These are phyloP conservation scores for Penicillium cataractarum DNA, from an alignment of 495 filamentous ascomycete species.

Conservation along the genomic window DNA sequence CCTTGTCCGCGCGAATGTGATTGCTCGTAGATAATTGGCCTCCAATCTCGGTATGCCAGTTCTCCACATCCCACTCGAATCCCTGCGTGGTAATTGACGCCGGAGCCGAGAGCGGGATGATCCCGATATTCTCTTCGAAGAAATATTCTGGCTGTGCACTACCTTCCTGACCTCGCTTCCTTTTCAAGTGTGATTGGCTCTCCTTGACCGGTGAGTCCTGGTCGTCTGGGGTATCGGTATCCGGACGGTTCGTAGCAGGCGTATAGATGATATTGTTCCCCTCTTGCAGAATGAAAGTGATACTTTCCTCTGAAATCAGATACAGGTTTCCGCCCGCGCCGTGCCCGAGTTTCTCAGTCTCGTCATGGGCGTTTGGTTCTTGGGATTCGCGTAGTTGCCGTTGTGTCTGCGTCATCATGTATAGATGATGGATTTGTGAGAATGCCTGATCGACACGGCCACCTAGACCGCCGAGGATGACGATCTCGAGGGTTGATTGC, in stretches of 20 bases:
- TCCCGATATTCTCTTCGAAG: slow-evolving; percentile 73
- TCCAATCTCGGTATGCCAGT: slow-evolving; percentile 83
- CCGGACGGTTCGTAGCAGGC: slow-evolving; percentile 43
- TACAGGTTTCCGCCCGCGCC: slow-evolving; percentile 53
- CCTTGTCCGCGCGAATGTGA: slow-evolving; percentile 62
- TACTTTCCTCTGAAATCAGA: slow-evolving; percentile 74
- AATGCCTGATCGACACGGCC: slow-evolving; percentile 92
- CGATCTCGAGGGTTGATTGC: slow-evolving; percentile 47
- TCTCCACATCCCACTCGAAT: slow-evolving; percentile 84
- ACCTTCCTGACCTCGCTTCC: slow-evolving; percentile 7
- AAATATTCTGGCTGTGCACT: slow-evolving; percentile 18
- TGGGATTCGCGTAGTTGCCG: slow-evolving; percentile 18
- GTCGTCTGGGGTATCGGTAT: not conserved
- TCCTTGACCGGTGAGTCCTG: not conserved
- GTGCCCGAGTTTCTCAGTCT: not conserved
- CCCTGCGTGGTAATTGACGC: slow-evolving; percentile 75
- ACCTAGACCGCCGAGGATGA: slow-evolving; percentile 81
- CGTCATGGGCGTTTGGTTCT: not conserved
- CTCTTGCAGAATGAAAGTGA: slow-evolving; percentile 75
- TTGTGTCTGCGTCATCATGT: slow-evolving; percentile 43
- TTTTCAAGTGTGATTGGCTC: slow-evolving; percentile 7
- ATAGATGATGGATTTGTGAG: slow-evolving; percentile 81
- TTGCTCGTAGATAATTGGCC: slow-evolving; percentile 92
- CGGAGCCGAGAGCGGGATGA: slow-evolving; percentile 77
- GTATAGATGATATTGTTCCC: slow-evolving; percentile 73